A percentile compares a stretch with the other conserved stretches of the same genome.
Conservation (phyloP, 495 filamentous ascomycete genomes). For the Chaetomium cochliodes region DNA sequence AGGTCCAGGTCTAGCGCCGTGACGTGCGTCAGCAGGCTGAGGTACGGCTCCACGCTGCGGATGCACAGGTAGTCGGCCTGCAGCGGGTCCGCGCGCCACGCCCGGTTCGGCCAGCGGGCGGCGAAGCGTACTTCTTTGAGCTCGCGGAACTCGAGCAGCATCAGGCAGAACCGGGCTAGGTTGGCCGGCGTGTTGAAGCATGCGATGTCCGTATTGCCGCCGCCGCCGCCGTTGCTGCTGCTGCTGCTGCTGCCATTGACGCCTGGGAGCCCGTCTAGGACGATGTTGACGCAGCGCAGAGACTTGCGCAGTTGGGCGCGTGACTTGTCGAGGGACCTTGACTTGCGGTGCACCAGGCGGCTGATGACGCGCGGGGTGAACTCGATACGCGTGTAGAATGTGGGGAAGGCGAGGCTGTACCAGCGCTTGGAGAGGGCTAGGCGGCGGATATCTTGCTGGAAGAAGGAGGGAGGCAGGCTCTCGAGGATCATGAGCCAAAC, state of each 20-base stretch:
- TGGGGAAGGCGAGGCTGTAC: constrained; percentile 27
- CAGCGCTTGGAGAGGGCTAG: constrained; percentile 27
- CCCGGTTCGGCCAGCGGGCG: constrained; percentile 18
- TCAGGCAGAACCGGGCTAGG: constrained; percentile 18
- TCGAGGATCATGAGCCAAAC: constrained; percentile 30
- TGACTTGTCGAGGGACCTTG: constrained; percentile 12
- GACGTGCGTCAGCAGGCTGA: constrained; percentile 20
- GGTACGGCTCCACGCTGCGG: constrained; percentile 19
- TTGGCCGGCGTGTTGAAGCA: constrained; percentile 21
- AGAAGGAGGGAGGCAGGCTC: constrained; percentile 24
- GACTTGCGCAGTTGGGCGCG: constrained; percentile 18
- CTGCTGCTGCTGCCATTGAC: neutral
- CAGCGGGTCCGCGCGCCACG: constrained; percentile 23
- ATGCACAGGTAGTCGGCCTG: constrained; percentile 16
- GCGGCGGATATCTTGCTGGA: constrained; percentile 28
- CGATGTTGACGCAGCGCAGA: constrained; percentile 24
- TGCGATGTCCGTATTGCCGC: neutral
- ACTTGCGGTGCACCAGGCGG: constrained; percentile 26
- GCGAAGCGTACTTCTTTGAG: constrained; percentile 21
- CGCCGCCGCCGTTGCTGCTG: neutral
- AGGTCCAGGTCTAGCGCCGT: constrained; percentile 28
- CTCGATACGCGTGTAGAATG: constrained; percentile 24
- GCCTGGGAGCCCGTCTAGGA: constrained; percentile 19
- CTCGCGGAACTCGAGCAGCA: constrained; percentile 21
- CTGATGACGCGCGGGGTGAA: constrained; percentile 29